Conservation (phyloP, 352 stramenopile species). For the Pythium grandisporangium region DNA sequence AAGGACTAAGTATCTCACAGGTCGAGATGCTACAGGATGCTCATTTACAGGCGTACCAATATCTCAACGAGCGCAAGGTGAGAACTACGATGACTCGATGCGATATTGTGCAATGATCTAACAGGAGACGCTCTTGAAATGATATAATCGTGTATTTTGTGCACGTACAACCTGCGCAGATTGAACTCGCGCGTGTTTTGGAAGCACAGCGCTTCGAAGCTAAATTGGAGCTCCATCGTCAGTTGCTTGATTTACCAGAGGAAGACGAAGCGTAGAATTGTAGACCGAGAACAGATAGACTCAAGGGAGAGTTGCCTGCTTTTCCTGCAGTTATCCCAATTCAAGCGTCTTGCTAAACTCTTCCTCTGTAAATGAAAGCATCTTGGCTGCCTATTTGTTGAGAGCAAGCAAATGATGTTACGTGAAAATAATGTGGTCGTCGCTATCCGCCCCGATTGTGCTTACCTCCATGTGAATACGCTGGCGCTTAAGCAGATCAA, state of each 20-base stretch:
- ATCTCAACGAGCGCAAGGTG: slow-evolving; percentile 80
- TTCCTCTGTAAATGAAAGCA: slow-evolving; percentile 80
- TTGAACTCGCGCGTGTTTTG: slow-evolving; percentile 62
- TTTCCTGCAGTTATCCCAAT: slow-evolving; percentile 19
- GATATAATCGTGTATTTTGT: too few relatives aligned
- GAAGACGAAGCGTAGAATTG: neutral
- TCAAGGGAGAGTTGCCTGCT: too few relatives aligned
- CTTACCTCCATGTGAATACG: slow-evolving; percentile 81
- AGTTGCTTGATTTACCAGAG: slow-evolving; percentile 34
- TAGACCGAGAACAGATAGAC: too few relatives aligned
- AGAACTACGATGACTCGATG: too few relatives aligned
- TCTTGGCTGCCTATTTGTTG: slow-evolving; percentile 49
- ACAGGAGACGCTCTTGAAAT: too few relatives aligned
- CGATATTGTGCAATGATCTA: too few relatives aligned
- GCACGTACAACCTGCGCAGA: too few relatives aligned
- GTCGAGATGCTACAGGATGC: slow-evolving; percentile 73
- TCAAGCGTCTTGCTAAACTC: slow-evolving; percentile 77
- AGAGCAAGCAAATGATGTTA: neutral
- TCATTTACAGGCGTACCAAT: slow-evolving; percentile 75
- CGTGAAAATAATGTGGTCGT: neutral
- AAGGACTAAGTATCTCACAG: slow-evolving; percentile 73
- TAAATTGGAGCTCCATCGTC: slow-evolving; percentile 51
- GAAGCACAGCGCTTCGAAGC: slow-evolving; percentile 68
- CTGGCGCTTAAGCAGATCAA: slow-evolving; percentile 79
- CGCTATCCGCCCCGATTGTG: too few relatives aligned